Evolutionary conservation across 2,329 filamentous ascomycete species (phyloP).

Genomic region (Colletotrichum australisinense): DNA sequence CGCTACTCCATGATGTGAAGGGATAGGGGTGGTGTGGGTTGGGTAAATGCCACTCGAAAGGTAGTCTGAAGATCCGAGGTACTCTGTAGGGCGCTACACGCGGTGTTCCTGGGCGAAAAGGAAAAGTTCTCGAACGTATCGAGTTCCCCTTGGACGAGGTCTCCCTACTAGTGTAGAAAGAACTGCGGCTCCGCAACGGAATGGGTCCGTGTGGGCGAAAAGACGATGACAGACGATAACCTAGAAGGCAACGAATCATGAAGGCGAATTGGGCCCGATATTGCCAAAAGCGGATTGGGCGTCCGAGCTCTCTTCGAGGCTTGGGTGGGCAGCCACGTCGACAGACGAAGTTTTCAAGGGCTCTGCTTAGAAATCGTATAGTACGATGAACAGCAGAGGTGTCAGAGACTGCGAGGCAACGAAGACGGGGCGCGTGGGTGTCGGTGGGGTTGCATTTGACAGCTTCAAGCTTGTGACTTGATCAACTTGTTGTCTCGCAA

Average conservation of each 20-base stretch:
- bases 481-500: background rate
- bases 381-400: constrained; percentile 15
- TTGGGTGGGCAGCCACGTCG: constrained; percentile 14
- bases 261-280: background rate
- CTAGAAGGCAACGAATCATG: constrained; percentile 10
- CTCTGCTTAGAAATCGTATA: constrained; percentile 32
- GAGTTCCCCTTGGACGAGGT: background rate
- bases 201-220: background rate
- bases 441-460: background rate
- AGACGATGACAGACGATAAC: background rate
- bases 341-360: constrained; percentile 1
- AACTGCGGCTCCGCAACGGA: constrained; percentile 1
- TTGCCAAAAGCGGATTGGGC: background rate
- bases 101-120: constrained; percentile 13
- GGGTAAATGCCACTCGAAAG: background rate
- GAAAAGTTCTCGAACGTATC: constrained; percentile 16
- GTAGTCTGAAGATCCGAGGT: background rate
- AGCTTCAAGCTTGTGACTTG: background rate
- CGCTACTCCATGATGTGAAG: background rate
- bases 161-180: background rate
- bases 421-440: constrained; percentile 14
- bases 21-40: background rate
- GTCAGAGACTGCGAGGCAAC: constrained; percentile 25
- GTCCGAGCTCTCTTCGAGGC: background rate
- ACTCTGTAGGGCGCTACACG: background rate